Base-by-base conservation (phyloP, 768 basidiomycete genomes). In the Cystobasidium onofrii region DNA sequence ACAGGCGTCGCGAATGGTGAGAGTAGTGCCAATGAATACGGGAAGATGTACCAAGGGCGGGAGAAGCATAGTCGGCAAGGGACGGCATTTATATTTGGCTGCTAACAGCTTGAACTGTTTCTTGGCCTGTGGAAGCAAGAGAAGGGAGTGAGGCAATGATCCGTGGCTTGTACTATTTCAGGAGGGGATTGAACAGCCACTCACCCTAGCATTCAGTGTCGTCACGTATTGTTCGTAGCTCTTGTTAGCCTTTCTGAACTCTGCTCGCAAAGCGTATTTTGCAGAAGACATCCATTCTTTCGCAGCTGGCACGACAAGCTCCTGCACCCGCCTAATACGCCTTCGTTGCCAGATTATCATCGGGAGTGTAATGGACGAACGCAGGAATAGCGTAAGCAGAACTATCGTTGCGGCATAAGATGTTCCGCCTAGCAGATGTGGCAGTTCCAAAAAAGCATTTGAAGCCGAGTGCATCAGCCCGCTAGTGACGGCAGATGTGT, bases 21-120 rank as follows among this genome's bases (percentile, higher is more conserved):
- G 62, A 0, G 80, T 80, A 17, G 79, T 70, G 17, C 77, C 74
- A 75, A 83, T 75, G 66, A 83, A 79, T 50, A 83, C 74, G 13
- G 82, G 82, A 29, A 82, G 76, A 75, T 82, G 81, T 39, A 81
- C 65, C 12, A 80, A 69, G 1, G 81, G 77, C 0, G 82, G 82
- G 12, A 78, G 44, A 43, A 80, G 64, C 12, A 80, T 65, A 6
- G 82, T 82, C 0, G 78, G 67, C 3, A 78, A 67, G 0, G 82
- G 81, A n/a, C 80, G 79, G 54, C 81, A 81, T 1, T 71, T 46
- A 76, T 80, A 70, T 60, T 76, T 23, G 3, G 64, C 54, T 1
- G 77, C 62, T 29, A 78, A 44, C 0, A 25, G 12, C 10, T 64
- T 54, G 10, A 75, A 73, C 2, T 61, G 41, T 29, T 25, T 23